Percentiles rank a stretch among this genome's conserved stretches.
These are phyloP conservation scores for Populus davidiana DNA, from an alignment of 345 rosid genomes.

Conservation along the genomic window DNA sequence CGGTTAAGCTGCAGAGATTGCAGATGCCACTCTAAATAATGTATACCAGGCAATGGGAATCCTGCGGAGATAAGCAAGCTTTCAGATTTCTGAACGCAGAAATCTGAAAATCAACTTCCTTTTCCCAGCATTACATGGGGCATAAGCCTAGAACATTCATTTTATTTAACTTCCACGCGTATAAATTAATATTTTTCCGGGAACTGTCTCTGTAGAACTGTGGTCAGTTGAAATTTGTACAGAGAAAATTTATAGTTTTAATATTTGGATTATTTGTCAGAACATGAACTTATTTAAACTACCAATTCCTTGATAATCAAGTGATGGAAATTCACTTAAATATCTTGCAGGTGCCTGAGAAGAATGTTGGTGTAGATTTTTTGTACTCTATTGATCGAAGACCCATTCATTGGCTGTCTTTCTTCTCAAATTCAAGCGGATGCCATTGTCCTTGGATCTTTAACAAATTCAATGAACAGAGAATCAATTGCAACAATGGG, in stretches of 20 bases:
- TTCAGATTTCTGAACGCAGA: not conserved
- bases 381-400: not conserved
- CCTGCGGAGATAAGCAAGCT: constrained; percentile 31
- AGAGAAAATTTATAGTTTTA: not conserved
- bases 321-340: not conserved
- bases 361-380: not conserved
- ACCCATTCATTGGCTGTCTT: not conserved
- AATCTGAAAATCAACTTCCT: not conserved
- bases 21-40: constrained; percentile 55
- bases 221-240: not conserved
- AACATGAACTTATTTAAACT: not conserved
- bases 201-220: not conserved
- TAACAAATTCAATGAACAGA: not conserved
- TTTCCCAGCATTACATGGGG: constrained; percentile 28
- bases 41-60: constrained; percentile 83
- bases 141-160: not conserved
- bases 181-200: no score
- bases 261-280: not conserved
- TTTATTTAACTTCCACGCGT: no score
- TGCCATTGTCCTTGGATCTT: not conserved
- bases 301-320: not conserved
- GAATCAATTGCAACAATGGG: not conserved
- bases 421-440: not conserved
- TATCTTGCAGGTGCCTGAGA: not conserved
- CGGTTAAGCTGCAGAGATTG: constrained; percentile 55